Percentiles rank a stretch among this genome's conserved stretches.
Conservation (phyloP, 2,329 filamentous ascomycete genomes). For the Pseudogymnoascus sp. region DNA sequence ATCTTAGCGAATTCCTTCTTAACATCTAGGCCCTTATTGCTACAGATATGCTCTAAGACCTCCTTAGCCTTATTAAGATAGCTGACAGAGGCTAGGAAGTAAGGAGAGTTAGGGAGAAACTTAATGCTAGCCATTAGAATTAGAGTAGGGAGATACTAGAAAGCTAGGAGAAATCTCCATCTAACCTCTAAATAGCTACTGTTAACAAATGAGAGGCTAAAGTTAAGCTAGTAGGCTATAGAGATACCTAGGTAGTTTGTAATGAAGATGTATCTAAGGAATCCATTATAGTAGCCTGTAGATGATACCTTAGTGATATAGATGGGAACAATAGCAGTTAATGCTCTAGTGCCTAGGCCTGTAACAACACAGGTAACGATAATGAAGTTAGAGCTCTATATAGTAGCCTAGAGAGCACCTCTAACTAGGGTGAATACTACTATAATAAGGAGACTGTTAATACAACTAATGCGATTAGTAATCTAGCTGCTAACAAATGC, state of each 20-base stretch:
- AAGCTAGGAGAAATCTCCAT: slow-evolving; percentile 27
- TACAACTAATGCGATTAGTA: slow-evolving; percentile 43
- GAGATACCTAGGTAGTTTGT: slow-evolving; percentile 25
- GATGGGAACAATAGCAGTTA: slow-evolving; percentile 25
- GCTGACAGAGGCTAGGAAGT: slow-evolving; percentile 13
- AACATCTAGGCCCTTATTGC: slow-evolving; percentile 11
- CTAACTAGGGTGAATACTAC: slow-evolving; percentile 27
- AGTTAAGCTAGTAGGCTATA: slow-evolving; percentile 27
- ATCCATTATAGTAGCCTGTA: slow-evolving; percentile 23
- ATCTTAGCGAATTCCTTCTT: slow-evolving; percentile 29
- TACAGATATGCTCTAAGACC: slow-evolving; percentile 13
- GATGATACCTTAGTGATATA: slow-evolving; percentile 23
- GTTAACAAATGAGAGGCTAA: slow-evolving; percentile 31
- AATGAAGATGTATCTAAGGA: slow-evolving; percentile 24
- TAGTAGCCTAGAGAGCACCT: slow-evolving; percentile 19
- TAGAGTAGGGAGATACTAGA: slow-evolving; percentile 32
- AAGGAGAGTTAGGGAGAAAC: slow-evolving; percentile 38
- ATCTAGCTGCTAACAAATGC: slow-evolving; percentile 34
- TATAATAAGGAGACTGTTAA: slow-evolving; percentile 40
- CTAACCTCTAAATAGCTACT: slow-evolving; percentile 15
- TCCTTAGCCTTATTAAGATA: slow-evolving; percentile 11
- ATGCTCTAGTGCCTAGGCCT: slow-evolving; percentile 27
- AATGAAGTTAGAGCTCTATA: slow-evolving; percentile 24
- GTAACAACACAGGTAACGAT: slow-evolving; percentile 25
- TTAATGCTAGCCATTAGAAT: slow-evolving; percentile 32